A percentile compares a stretch with the other conserved stretches of the same genome.
phyloP scores from a whole-genome alignment of 2,329 filamentous ascomycete genomes.

The Orbilia oligospora region DNA sequence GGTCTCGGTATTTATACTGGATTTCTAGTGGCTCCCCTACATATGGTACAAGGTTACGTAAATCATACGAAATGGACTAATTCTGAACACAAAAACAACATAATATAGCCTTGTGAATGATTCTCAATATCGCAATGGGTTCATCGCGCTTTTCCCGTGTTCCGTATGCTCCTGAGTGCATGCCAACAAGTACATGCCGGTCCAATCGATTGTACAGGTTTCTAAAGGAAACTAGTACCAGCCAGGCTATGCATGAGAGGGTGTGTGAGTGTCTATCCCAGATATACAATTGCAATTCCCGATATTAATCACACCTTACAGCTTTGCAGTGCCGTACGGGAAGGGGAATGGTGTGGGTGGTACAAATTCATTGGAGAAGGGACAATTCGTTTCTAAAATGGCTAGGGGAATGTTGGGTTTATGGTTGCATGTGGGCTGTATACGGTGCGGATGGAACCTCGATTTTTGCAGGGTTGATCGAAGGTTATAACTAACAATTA shows the following conservation, averaged over 20 bases:
- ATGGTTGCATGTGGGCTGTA: constrained; percentile 22
- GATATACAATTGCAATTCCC: constrained; percentile 10
- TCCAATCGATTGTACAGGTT: constrained; percentile 5
- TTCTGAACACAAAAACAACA: constrained; percentile 9
- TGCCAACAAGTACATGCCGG: no score
- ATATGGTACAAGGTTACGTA: constrained; percentile 1
- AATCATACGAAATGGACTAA: constrained; percentile 18
- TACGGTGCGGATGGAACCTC: constrained; percentile 7
- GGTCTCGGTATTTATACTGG: constrained; percentile 9
- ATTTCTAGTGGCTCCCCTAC: neutral
- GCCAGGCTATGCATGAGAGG: neutral
- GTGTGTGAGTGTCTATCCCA: constrained; percentile 8
- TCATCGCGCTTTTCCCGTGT: constrained; percentile 2
- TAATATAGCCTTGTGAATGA: neutral
- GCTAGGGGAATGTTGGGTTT: constrained; percentile 16
- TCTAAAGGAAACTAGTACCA: neutral
- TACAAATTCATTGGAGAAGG: neutral
- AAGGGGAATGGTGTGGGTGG: neutral
- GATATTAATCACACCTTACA: constrained; percentile 8
- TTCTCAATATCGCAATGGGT: neutral
- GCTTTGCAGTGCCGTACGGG: neutral
- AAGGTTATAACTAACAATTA: neutral
- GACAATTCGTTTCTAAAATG: neutral
- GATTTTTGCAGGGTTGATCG: neutral
- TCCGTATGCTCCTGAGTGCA: constrained; percentile 2